phyloP scores from a whole-genome alignment of 164 flowering plant genomes.

The grape (Vitis vinifera) region ASM3070453v1 NC_081811.1:21351001-21351500 shows the following conservation, averaged over 20 bases:
- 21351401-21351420: conserved; percentile 89
- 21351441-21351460: conserved; percentile 80
- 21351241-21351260: no score
- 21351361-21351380: not conserved
- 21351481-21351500: conserved; percentile 92
- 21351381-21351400: not conserved
- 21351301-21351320: no score
- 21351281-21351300: no score
- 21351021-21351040: not conserved
- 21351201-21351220: no score
- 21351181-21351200: no score
- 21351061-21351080: not conserved
- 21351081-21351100: not conserved
- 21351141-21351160: not conserved
- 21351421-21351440: conserved; percentile 96
- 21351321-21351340: not conserved
- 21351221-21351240: no score
- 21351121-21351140: not conserved
- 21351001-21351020: not conserved
- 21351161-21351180: no score
- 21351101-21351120: not conserved
- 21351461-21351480: conserved; percentile 88
- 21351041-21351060: not conserved
- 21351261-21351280: no score
- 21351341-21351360: not conserved